Conservation (phyloP, 106 monocot genomes). For the Xerophyta viscosa region DNA sequence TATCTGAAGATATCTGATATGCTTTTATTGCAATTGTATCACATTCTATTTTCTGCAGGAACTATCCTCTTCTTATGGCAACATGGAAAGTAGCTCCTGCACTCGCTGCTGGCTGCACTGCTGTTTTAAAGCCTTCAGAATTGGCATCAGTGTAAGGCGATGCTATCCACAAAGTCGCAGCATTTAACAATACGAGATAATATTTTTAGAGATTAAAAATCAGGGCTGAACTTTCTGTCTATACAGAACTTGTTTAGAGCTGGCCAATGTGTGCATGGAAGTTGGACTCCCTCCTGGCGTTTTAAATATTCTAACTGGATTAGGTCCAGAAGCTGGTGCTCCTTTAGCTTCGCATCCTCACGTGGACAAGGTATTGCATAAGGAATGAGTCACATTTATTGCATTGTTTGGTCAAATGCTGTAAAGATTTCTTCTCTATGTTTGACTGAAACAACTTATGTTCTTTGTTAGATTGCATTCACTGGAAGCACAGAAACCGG, state of each 20-base stretch:
- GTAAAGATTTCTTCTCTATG: constrained; percentile 2
- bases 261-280: constrained; percentile 83
- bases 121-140: constrained; percentile 96
- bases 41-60: constrained; percentile 41
- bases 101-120: constrained; percentile 96
- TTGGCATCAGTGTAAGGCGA: constrained; percentile 85
- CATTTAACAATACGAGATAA: no score
- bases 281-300: constrained; percentile 93
- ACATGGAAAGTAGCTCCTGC: constrained; percentile 98
- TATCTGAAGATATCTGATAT: constrained; percentile 2
- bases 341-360: constrained; percentile 84
- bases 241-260: constrained; percentile 95
- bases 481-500: constrained; percentile 96
- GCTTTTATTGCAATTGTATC: not conserved
- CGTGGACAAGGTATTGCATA: constrained; percentile 72
- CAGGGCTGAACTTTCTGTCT: no score
- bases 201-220: no score
- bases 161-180: no score
- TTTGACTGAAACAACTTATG: not conserved
- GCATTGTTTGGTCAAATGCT: not conserved
- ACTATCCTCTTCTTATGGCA: constrained; percentile 98
- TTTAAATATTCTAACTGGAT: constrained; percentile 84
- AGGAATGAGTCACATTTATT: not conserved
- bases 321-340: constrained; percentile 90
- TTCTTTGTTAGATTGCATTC: constrained; percentile 63